phyloP scores from a whole-genome alignment of 257 asterid genomes.

The Nicotiana sylvestris region DNA sequence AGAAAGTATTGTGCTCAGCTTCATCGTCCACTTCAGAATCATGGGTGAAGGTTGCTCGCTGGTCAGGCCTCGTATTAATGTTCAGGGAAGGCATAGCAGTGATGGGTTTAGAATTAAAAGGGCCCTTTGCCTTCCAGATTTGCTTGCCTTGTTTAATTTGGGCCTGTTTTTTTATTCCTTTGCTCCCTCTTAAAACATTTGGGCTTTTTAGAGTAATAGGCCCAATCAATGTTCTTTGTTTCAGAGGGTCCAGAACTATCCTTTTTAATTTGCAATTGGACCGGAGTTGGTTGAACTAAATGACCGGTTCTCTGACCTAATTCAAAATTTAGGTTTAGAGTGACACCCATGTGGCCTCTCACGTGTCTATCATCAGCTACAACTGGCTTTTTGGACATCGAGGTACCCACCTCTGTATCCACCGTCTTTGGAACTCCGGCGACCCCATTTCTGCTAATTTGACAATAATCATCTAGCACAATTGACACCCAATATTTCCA shows the following conservation, averaged over 20 bases:
- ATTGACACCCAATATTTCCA: neutral
- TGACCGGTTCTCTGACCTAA: neutral
- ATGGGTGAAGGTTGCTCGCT: neutral
- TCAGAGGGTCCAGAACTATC: neutral
- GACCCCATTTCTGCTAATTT: neutral
- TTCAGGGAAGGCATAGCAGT: neutral
- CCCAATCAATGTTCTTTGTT: neutral
- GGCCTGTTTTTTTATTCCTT: too few relatives aligned
- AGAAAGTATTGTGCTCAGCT: neutral
- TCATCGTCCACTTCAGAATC: neutral
- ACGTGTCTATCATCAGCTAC: neutral
- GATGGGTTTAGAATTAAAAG: neutral
- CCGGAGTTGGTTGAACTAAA: neutral
- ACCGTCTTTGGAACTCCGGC: neutral
- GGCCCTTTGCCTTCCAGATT: neutral
- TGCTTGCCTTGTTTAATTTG: neutral
- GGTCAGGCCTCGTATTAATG: neutral
- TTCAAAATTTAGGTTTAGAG: neutral
- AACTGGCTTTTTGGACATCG: neutral
- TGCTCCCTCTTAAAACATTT: neutral
- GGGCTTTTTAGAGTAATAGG: neutral
- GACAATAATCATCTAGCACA: neutral
- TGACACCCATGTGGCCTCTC: neutral
- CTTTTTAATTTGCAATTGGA: neutral
- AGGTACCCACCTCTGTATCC: neutral